Conservation (phyloP, 768 basidiomycete genomes). For the Terana coerulea region DNA sequence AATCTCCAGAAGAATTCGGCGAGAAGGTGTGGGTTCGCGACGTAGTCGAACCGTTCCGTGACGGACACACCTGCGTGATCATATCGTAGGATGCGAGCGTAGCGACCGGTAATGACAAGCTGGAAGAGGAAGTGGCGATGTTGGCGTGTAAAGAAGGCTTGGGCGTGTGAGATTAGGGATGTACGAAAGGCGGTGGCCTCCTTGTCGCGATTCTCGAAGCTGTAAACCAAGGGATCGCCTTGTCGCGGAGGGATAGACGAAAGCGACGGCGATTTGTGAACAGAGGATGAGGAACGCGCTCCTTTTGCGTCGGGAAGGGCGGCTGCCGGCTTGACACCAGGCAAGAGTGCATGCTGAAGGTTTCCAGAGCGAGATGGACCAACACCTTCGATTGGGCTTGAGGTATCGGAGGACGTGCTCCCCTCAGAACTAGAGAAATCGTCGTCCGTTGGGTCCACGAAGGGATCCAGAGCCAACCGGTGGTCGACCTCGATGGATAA, state of each 20-base stretch:
- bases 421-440: not conserved
- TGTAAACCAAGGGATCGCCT: not conserved
- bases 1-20: conserved; percentile 1
- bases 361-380: too few species aligned
- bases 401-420: not conserved
- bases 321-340: too few species aligned
- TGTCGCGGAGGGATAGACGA: too few species aligned
- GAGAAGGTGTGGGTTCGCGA: not conserved
- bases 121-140: not conserved
- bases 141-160: not conserved
- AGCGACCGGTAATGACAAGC: not conserved
- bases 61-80: conserved; percentile 4
- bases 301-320: too few species aligned
- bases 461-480: not conserved
- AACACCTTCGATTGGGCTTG: too few species aligned
- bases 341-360: too few species aligned
- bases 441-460: not conserved
- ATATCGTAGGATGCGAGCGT: conserved; percentile 1
- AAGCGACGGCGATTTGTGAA: too few species aligned
- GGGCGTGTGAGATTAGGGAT: not conserved
- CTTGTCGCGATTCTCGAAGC: not conserved
- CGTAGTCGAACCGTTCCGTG: conserved; percentile 1
- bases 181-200: not conserved
- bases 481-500: not conserved
- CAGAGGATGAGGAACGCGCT: too few species aligned